Percentiles rank a stretch among this genome's conserved stretches.
Conservation (phyloP, 352 stramenopile genomes). For the Phytophthora colocasiae region DNA sequence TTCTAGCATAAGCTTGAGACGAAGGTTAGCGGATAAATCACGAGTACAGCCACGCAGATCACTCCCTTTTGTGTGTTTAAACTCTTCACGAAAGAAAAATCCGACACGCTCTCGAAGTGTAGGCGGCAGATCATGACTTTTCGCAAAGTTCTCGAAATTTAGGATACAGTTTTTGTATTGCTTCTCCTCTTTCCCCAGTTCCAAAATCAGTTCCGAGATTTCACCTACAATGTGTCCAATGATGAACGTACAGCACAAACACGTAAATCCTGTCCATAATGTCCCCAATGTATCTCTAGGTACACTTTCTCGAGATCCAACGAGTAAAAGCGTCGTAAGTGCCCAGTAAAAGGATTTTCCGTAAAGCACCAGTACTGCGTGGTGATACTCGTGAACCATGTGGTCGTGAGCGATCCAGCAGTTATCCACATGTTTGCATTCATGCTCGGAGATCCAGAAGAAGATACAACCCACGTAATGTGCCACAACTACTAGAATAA, state of each 20-base stretch:
- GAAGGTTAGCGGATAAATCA: constrained; percentile 69
- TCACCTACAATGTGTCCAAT: constrained; percentile 80
- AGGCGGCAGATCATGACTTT: constrained; percentile 54
- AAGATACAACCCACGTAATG: constrained; percentile 76
- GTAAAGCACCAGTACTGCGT: constrained; percentile 56
- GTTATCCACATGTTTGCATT: constrained; percentile 52
- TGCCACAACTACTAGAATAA: constrained; percentile 64
- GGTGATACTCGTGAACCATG: constrained; percentile 65
- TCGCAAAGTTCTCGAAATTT: constrained; percentile 73
- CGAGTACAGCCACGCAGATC: constrained; percentile 62
- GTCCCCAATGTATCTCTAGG: constrained; percentile 58
- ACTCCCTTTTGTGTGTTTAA: constrained; percentile 66
- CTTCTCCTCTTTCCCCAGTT: constrained; percentile 74
- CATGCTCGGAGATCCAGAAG: constrained; percentile 66
- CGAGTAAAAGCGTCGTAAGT: constrained; percentile 68
- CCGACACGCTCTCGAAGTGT: constrained; percentile 58
- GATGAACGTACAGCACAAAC: constrained; percentile 76
- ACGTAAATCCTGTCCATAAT: constrained; percentile 62
- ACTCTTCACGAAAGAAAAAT: constrained; percentile 72
- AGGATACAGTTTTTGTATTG: constrained; percentile 65
- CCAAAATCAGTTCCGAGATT: constrained; percentile 75
- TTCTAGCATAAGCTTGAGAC: constrained; percentile 73
- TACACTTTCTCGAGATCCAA: constrained; percentile 73
- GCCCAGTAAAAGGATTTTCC: constrained; percentile 79
- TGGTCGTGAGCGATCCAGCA: constrained; percentile 76